Base-by-base conservation (phyloP, 2,329 filamentous ascomycete species). In the Chaetomium olivaceum region DNA sequence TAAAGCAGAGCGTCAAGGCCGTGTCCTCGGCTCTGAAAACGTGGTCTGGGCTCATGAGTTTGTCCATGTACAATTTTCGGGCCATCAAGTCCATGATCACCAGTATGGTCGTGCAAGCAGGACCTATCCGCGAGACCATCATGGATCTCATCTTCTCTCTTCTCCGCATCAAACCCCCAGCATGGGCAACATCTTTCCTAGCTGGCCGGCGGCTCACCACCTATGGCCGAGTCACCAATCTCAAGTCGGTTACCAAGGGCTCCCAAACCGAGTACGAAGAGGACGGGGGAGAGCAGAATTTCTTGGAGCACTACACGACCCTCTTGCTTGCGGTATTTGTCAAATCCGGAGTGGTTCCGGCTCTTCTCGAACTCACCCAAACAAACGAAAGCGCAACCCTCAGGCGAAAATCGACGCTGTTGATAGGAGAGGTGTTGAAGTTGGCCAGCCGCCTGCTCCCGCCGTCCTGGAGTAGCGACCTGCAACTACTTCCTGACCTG, bases 131-230 rank as follows among this genome's bases (percentile, higher is more conserved):
- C 58, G 93, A 96, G 74, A 89, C 93, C 0, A 88, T 97, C 21
- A 83, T 99, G 67, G 95, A 99, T 75, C 81, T 99, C 14, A 79
- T 99, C 21, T 97, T 96, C 73, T 83, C 84, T 0, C 76, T 89
- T 2, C 78, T 99, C 60, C 88, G 94, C 43, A 97, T 99, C 74
- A 98, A 98, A 72, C 90, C 93, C 65, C 88, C 95, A 52, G 89
- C 93, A 9, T 99, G 95, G 95, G 96, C 95, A 8, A 93, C 92
- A 0, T 96, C 94, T 0, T 99, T 97, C 76, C 85, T 99, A 56
- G 95, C 96, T 43, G 96, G 95, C 8, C 87, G 95, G 70, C 85
- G 96, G 66, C 82, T 99, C 56, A 99, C 96, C 0, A 99, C 95
- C 0, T 99, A 99, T 76, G 94, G 93, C n/a, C 87, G 96, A 72